These are phyloP conservation scores for Hibiscus trionum DNA, from an alignment of 345 rosid species.

Conservation along the genomic window DNA sequence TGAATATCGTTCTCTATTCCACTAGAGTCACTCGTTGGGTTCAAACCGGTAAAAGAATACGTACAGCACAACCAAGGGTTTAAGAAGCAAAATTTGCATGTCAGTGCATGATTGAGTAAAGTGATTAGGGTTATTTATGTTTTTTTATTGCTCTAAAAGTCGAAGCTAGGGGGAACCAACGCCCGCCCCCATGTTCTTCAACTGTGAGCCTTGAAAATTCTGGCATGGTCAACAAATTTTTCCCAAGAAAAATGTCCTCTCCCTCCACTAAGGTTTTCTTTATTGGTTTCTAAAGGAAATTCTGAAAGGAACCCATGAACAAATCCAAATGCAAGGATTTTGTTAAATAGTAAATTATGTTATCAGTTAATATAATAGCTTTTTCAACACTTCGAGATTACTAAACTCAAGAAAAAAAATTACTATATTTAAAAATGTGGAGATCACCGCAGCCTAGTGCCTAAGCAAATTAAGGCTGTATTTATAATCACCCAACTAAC, in stretches of 20 bases:
- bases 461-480: background rate
- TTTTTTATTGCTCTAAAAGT: background rate
- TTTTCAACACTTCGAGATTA: background rate
- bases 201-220: background rate
- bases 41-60: background rate
- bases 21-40: background rate
- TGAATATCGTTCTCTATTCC: no score
- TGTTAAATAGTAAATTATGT: no score
- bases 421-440: background rate
- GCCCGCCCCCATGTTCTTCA: background rate
- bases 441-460: background rate
- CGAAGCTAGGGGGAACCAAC: background rate
- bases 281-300: background rate
- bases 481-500: background rate
- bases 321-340: background rate
- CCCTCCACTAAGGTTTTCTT: background rate
- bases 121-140: background rate
- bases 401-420: background rate
- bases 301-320: background rate
- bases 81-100: background rate
- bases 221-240: background rate
- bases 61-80: background rate
- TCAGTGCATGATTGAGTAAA: background rate
- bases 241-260: background rate
- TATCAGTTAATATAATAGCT: background rate